phyloP scores from a whole-genome alignment of 495 filamentous ascomycete species.

The Bombardia bombarda region DNA sequence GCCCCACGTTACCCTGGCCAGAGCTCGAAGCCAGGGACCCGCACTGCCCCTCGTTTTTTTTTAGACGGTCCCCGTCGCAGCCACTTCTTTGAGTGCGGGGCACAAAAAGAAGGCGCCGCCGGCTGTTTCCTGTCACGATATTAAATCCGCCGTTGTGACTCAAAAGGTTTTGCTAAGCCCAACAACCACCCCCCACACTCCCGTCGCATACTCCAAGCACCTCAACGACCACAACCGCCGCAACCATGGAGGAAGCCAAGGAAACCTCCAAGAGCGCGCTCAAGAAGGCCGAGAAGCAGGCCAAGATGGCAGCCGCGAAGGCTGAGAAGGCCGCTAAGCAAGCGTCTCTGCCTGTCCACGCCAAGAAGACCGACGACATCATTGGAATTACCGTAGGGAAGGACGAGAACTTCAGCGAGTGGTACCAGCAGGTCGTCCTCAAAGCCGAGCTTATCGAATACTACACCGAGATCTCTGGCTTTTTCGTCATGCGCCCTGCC shows the following conservation, averaged over 20 bases:
- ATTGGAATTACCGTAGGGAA: conserved; percentile 84
- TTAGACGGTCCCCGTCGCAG: conserved; percentile 1
- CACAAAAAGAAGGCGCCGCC: no score
- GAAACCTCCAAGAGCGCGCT: conserved; percentile 61
- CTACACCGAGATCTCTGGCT: conserved; percentile 73
- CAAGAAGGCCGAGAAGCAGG: conserved; percentile 24
- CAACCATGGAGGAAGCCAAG: conserved; percentile 33
- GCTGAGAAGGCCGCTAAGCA: conserved; percentile 59
- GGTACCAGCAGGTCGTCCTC: conserved; percentile 93
- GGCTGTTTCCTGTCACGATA: no score
- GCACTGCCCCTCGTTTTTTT: conserved; percentile 20
- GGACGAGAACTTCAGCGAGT: conserved; percentile 77
- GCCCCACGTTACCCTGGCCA: conserved; percentile 3
- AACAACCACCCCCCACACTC: no score
- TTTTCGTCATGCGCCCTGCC: conserved; percentile 85
- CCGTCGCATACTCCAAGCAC: no score
- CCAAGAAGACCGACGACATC: conserved; percentile 44
- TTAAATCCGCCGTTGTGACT: no score
- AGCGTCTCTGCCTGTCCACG: conserved; percentile 37
- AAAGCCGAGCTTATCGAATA: conserved; percentile 89
- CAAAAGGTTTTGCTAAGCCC: no score
- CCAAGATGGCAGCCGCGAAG: conserved; percentile 57
- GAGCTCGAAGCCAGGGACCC: not conserved
- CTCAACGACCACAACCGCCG: not conserved
- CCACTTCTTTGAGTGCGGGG: not conserved